Evolutionary conservation across 2,329 filamentous ascomycete genomes (phyloP), one percentile per base, ranked within the genome.

Genomic region (Aspergillus sp.): DNA sequence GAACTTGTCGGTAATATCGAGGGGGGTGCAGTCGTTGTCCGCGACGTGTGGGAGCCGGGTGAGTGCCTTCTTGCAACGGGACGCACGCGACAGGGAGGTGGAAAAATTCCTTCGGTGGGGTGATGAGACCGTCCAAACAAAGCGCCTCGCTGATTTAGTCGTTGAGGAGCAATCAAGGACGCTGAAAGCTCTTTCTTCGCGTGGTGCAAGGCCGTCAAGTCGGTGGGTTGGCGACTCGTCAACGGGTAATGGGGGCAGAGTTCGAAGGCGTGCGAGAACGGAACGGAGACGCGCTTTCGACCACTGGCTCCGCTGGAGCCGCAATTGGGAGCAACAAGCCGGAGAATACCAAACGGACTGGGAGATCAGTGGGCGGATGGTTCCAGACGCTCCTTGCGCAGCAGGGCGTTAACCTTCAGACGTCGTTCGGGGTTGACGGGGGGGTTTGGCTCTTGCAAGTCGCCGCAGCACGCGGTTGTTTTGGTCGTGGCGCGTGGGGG

Each of bases 401-500:
- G 58, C 43, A 47, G 56, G 53, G 48, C 45, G 21, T 45, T 45
- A 43, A 51, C 41, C 47, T 42, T 50, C 52, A 16, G 53, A 54
- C 53, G 55, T 60, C 44, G 48, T 29, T 44, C 41, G 48, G 48
- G 25, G 49, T 54, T 53, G 56, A 58, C 52, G 57, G 52, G 52
- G 50, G 52, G 53, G 50, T 56, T 57, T 58, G 54, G 47, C 54
- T 55, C 47, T 57, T 54, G 52, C 46, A 54, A 56, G 57, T 60
- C 52, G 49, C 51, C 56, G 58, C 53, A 60, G 62, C 67, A 70
- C 68, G 68, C 68, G 66, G 66, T 71, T 71, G 67, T 71, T 71
- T 71, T 71, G 69, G 68, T 71, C 61, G 64, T 67, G 63, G 65
- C 67, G 69, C 67, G 69, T 69, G 69, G 66, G 45, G 36, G 34